These are phyloP conservation scores for Colletotrichum higginsianum DNA, from an alignment of 2,329 filamentous ascomycete genomes.

Conservation along the genomic window DNA sequence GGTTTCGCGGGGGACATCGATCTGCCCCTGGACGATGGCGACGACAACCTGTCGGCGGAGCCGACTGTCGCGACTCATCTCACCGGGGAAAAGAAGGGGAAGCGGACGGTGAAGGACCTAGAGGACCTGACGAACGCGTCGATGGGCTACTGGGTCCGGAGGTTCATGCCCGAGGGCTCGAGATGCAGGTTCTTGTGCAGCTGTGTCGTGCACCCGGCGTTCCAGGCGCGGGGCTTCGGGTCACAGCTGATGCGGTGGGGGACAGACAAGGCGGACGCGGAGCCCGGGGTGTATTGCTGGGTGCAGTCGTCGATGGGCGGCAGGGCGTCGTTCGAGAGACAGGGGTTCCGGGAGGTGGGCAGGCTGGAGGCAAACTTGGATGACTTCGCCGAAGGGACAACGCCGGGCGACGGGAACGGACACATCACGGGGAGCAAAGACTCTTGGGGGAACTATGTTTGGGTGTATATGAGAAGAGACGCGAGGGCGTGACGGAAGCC, in stretches of 20 bases:
- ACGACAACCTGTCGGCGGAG: slow-evolving; percentile 36
- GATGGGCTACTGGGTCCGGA: slow-evolving; percentile 47
- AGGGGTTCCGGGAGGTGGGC: slow-evolving; percentile 47
- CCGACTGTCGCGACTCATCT: neutral
- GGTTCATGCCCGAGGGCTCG: slow-evolving; percentile 47
- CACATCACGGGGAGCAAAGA: slow-evolving; percentile 39
- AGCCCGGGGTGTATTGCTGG: slow-evolving; percentile 48
- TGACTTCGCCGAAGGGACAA: slow-evolving; percentile 4
- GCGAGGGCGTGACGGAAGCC: neutral
- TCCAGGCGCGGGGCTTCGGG: slow-evolving; percentile 53
- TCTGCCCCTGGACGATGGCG: slow-evolving; percentile 43
- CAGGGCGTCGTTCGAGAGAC: slow-evolving; percentile 48
- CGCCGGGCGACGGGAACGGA: slow-evolving; percentile 4
- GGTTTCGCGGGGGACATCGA: slow-evolving; percentile 46
- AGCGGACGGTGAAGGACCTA: slow-evolving; percentile 47
- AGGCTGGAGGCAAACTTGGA: slow-evolving; percentile 25
- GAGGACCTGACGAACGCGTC: slow-evolving; percentile 50
- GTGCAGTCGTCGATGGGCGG: slow-evolving; percentile 49
- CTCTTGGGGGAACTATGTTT: slow-evolving; percentile 44
- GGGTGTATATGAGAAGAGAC: slow-evolving; percentile 52
- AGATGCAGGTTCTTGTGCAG: slow-evolving; percentile 54
- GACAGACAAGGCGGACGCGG: slow-evolving; percentile 48
- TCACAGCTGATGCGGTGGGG: slow-evolving; percentile 52
- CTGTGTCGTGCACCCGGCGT: slow-evolving; percentile 50
- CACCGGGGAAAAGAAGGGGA: neutral